These are phyloP conservation scores for Ophiostoma sp. DNA, from an alignment of 2,329 filamentous ascomycete species.

Conservation along the genomic window DNA sequence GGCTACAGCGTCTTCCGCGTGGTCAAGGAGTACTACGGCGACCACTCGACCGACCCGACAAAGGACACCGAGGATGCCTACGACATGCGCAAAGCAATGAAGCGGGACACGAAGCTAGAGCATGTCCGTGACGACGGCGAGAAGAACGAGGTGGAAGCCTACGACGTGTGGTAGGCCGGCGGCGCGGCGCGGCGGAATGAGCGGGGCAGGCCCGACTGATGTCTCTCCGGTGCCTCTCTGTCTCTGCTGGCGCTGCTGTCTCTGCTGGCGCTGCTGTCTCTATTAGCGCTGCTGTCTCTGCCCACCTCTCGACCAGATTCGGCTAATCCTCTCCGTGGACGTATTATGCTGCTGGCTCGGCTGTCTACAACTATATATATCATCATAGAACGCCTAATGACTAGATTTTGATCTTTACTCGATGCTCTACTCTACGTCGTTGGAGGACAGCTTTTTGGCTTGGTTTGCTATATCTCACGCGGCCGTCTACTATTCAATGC, in stretches of 20 bases:
- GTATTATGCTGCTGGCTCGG: slow-evolving; percentile 4
- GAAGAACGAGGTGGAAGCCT: slow-evolving; percentile 67
- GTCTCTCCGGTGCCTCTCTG: not conserved
- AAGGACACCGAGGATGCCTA: slow-evolving; percentile 75
- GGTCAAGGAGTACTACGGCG: slow-evolving; percentile 88
- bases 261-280: not conserved
- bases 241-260: not conserved
- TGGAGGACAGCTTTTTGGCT: no score
- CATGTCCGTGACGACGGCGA: slow-evolving; percentile 79
- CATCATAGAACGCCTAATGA: not conserved
- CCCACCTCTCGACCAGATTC: not conserved
- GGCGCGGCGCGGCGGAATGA: not conserved
- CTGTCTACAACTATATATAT: slow-evolving; percentile 2
- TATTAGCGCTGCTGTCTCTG: not conserved
- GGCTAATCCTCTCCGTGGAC: not conserved
- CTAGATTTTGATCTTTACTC: not conserved
- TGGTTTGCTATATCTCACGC: no score
- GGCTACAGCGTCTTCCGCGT: slow-evolving; percentile 87
- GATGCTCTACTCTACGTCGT: not conserved
- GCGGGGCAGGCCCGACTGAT: not conserved
- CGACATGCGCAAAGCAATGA: slow-evolving; percentile 92
- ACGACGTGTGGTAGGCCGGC: slow-evolving; percentile 70
- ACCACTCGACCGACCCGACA: slow-evolving; percentile 63
- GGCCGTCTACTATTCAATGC: no score
- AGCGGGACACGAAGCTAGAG: slow-evolving; percentile 67